These are phyloP conservation scores for Lathyrus aphaca DNA, from an alignment of 306 rosid species.

Conservation along the genomic window DNA sequence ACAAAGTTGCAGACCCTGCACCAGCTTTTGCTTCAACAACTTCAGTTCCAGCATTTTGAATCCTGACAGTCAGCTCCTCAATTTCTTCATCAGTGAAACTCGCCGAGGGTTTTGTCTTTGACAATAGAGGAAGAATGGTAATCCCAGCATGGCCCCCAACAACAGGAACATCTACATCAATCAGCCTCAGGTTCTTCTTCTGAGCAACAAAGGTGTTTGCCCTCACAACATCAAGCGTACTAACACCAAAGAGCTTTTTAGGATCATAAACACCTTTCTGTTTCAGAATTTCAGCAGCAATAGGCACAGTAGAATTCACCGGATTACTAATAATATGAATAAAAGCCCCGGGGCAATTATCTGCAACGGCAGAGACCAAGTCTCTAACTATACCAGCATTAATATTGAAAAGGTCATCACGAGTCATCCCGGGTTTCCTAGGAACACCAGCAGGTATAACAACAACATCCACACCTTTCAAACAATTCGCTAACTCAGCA, in stretches of 20 bases:
- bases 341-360: constrained; percentile 90
- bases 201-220: constrained; percentile 98
- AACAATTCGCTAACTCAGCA: constrained; percentile 62
- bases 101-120: constrained; percentile 79
- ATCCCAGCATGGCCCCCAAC: constrained; percentile 97
- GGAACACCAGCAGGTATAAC: constrained; percentile 99
- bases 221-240: constrained; percentile 96
- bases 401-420: constrained; percentile 96
- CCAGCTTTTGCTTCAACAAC: constrained; percentile 99
- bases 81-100: constrained; percentile 78
- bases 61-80: constrained; percentile 76
- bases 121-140: constrained; percentile 85
- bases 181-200: constrained; percentile 85
- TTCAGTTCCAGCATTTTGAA: constrained; percentile 97
- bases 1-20: constrained; percentile 94
- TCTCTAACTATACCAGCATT: constrained; percentile 89
- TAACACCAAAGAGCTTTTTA: constrained; percentile 91
- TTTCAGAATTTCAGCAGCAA: constrained; percentile 86
- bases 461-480: constrained; percentile 82
- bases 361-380: constrained; percentile 89
- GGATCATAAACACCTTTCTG: constrained; percentile 92
- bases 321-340: constrained; percentile 92
- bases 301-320: constrained; percentile 92
- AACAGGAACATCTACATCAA: constrained; percentile 96
- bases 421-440: constrained; percentile 97